A percentile compares a stretch with the other conserved stretches of the same genome.
These are phyloP conservation scores for Silene uniflora DNA, from an alignment of 148 eudicot genomes.

Conservation along the genomic window DNA sequence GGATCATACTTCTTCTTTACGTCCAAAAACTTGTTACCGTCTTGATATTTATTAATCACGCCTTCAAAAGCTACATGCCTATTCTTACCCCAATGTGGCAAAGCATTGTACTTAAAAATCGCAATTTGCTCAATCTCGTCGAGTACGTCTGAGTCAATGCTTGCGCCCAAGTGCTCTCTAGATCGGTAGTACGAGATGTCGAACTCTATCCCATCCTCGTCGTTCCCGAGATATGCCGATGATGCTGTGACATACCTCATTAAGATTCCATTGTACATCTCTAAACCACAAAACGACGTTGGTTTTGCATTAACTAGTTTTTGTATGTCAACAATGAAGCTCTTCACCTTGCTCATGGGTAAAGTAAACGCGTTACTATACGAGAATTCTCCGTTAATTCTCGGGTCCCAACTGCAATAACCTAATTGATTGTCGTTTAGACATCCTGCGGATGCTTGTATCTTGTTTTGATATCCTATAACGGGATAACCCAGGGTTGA, in stretches of 20 bases:
- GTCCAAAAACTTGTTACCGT: conserved; percentile 2
- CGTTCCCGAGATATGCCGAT: conserved; percentile 12
- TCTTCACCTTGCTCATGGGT: background rate
- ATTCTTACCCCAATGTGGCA: conserved; percentile 22
- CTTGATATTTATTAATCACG: conserved; percentile 5
- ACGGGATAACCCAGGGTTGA: conserved; percentile 10
- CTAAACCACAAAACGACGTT: conserved; percentile 1
- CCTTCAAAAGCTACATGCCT: conserved; percentile 6
- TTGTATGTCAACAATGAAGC: conserved; percentile 5
- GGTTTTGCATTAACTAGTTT: background rate
- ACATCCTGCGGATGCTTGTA: conserved; percentile 8
- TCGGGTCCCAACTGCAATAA: conserved; percentile 18
- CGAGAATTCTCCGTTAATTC: conserved; percentile 2
- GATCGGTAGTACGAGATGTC: conserved; percentile 7
- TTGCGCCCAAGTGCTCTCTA: background rate
- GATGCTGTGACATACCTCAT: conserved; percentile 14
- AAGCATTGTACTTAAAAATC: conserved; percentile 7
- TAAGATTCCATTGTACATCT: background rate
- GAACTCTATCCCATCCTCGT: conserved; percentile 14
- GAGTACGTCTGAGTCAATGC: background rate
- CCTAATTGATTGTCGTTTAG: background rate
- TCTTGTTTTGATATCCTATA: conserved; percentile 17
- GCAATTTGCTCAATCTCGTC: conserved; percentile 16
- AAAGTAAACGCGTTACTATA: background rate
- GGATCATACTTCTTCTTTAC: conserved; percentile 13